Evolutionary conservation across 2,329 filamentous ascomycete genomes (phyloP).

Genomic region (Trematosphaeria pertusa): DNA sequence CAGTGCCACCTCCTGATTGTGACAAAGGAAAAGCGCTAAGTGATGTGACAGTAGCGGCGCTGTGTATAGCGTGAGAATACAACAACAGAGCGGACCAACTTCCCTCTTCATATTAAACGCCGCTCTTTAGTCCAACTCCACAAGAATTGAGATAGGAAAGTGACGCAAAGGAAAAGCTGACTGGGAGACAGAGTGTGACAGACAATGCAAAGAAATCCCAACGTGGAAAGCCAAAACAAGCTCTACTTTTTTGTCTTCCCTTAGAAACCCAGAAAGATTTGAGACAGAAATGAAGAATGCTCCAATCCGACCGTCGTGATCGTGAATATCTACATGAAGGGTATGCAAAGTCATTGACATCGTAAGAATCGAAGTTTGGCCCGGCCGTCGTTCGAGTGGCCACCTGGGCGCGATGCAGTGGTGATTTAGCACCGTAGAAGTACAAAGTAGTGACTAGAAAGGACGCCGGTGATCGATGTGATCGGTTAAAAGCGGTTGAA

Average conservation of each 20-base stretch:
- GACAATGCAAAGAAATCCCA: constrained; percentile 1
- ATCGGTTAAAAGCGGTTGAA: not conserved
- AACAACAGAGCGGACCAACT: not conserved
- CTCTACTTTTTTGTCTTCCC: constrained; percentile 7
- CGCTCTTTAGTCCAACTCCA: not conserved
- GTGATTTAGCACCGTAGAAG: constrained; percentile 1
- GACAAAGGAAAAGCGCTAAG: no score
- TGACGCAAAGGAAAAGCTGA: not conserved
- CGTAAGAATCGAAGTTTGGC: constrained; percentile 16
- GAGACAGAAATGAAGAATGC: not conserved
- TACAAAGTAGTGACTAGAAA: constrained; percentile 10
- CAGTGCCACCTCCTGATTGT: no score
- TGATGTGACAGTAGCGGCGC: no score
- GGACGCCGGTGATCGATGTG: not conserved
- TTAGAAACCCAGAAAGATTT: not conserved
- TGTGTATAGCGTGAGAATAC: not conserved
- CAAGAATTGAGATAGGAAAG: not conserved
- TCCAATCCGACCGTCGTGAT: constrained; percentile 13
- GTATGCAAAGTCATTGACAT: constrained; percentile 15
- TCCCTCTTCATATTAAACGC: not conserved
- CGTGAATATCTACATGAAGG: constrained; percentile 24
- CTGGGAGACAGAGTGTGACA: not conserved
- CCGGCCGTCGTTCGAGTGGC: constrained; percentile 8
- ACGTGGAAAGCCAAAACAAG: not conserved
- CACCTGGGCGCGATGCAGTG: constrained; percentile 6